These are phyloP conservation scores for Pestalotiopsis sp. DNA, from an alignment of 2,329 filamentous ascomycete species.

Conservation along the genomic window DNA sequence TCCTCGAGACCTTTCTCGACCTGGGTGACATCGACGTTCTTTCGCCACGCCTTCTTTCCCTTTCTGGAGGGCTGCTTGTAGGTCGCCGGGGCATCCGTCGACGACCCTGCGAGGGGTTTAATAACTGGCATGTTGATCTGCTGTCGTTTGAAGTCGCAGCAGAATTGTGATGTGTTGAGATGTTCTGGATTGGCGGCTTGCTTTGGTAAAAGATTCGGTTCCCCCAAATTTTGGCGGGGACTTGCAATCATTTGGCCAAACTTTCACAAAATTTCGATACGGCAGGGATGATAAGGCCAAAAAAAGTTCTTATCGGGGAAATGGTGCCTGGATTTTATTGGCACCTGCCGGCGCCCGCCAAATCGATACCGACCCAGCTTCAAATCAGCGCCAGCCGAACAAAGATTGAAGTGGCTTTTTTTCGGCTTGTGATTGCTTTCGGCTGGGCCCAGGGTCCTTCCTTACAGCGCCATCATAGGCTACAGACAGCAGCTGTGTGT, in stretches of 20 bases:
- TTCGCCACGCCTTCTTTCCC: conserved; percentile 98
- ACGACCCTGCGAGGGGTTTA: conserved; percentile 44
- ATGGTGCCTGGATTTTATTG: neutral
- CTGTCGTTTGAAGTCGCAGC: neutral
- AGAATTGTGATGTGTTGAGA: neutral
- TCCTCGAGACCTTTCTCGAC: conserved; percentile 81
- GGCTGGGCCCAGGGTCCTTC: neutral
- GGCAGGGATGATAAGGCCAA: conserved; percentile 1
- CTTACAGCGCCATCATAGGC: neutral
- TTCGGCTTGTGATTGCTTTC: neutral
- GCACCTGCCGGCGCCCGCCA: neutral
- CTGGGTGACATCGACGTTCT: conserved; percentile 93
- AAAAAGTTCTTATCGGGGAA: conserved; percentile 11
- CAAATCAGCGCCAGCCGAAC: neutral
- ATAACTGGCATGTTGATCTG: conserved; percentile 53
- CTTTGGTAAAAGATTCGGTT: neutral
- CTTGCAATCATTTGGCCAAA: neutral
- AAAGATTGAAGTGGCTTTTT: neutral
- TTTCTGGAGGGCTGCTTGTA: conserved; percentile 90
- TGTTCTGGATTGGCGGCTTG: neutral
- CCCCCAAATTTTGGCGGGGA: conserved; percentile 11
- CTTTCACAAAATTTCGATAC: conserved; percentile 14
- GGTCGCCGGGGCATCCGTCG: conserved; percentile 70
- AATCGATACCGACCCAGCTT: neutral
- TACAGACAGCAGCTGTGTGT: neutral